A percentile compares a stretch with the other conserved stretches of the same genome.
Conservation (phyloP, 768 basidiomycete genomes). For the Trametes cubensis region DNA sequence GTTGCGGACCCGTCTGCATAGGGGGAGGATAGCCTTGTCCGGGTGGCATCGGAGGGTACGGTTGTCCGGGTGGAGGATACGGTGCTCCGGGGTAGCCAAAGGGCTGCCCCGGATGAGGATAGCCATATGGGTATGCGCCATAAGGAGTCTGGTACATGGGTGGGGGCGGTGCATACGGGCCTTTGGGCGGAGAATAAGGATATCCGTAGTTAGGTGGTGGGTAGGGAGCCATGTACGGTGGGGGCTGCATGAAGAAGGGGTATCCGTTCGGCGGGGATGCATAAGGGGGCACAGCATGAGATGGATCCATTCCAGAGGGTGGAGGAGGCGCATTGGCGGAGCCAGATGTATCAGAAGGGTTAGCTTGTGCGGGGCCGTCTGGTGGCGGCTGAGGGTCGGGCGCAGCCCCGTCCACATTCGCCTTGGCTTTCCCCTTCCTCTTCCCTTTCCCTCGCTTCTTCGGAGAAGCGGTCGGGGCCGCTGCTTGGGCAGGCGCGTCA, state of each 20-base stretch:
- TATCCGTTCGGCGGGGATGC: constrained; percentile 31
- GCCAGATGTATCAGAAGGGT: not conserved
- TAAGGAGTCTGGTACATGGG: constrained; percentile 26
- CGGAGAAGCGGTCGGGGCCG: not conserved
- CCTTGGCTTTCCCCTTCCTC: constrained; percentile 14
- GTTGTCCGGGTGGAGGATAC: constrained; percentile 16
- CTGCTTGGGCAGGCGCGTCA: not conserved
- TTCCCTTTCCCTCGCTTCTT: constrained; percentile 9
- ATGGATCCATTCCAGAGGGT: not conserved
- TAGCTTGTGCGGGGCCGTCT: not conserved
- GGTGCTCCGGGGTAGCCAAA: constrained; percentile 20
- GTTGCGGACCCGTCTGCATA: not conserved
- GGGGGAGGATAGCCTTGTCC: constrained; percentile 4
- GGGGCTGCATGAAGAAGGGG: constrained; percentile 42
- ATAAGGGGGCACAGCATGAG: constrained; percentile 16
- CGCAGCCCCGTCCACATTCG: not conserved
- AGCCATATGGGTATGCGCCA: constrained; percentile 24
- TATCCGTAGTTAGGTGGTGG: constrained; percentile 22
- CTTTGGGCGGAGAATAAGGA: constrained; percentile 23
- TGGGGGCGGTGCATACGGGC: constrained; percentile 18
- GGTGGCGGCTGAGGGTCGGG: not conserved
- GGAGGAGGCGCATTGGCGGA: not conserved
- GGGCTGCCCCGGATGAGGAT: constrained; percentile 19
- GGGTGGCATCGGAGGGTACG: constrained; percentile 15
- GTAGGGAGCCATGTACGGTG: constrained; percentile 37